These are phyloP conservation scores for Rhodotorula sp. DNA, from an alignment of 1,284 basidiomycete species.

Conservation along the genomic window DNA sequence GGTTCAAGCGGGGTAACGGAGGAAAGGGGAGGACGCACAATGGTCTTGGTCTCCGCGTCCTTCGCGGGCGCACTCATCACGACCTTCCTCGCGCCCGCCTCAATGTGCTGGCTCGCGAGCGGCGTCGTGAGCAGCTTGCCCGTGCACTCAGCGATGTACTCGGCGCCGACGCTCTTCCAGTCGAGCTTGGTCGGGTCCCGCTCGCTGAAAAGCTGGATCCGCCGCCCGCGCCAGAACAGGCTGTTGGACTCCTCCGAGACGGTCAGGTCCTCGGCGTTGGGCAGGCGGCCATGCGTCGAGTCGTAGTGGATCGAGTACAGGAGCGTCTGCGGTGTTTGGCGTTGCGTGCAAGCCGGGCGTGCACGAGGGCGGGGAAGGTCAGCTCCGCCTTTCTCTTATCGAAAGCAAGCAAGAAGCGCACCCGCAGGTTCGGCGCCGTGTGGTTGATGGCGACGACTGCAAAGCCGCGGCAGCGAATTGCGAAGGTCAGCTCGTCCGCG, in stretches of 20 bases:
- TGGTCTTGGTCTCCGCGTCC: conserved; percentile 37
- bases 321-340: conserved; percentile 41
- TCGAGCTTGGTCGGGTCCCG: conserved; percentile 51
- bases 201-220: conserved; percentile 52
- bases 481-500: conserved; percentile 36
- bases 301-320: conserved; percentile 47
- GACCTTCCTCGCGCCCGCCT: conserved; percentile 52
- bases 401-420: neutral
- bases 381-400: neutral
- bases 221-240: conserved; percentile 49
- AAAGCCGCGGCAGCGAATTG: conserved; percentile 32
- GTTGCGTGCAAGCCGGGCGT: neutral
- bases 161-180: conserved; percentile 51
- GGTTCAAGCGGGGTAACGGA: neutral
- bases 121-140: conserved; percentile 31
- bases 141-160: conserved; percentile 49
- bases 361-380: neutral
- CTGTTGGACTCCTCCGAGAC: conserved; percentile 47
- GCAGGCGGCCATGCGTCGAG: conserved; percentile 52
- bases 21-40: conserved; percentile 41
- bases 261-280: conserved; percentile 45
- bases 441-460: conserved; percentile 55
- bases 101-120: conserved; percentile 51
- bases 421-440: conserved; percentile 51
- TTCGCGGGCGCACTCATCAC: conserved; percentile 54